phyloP scores from a whole-genome alignment of 768 basidiomycete genomes.

The Mycena leptocephala region DNA sequence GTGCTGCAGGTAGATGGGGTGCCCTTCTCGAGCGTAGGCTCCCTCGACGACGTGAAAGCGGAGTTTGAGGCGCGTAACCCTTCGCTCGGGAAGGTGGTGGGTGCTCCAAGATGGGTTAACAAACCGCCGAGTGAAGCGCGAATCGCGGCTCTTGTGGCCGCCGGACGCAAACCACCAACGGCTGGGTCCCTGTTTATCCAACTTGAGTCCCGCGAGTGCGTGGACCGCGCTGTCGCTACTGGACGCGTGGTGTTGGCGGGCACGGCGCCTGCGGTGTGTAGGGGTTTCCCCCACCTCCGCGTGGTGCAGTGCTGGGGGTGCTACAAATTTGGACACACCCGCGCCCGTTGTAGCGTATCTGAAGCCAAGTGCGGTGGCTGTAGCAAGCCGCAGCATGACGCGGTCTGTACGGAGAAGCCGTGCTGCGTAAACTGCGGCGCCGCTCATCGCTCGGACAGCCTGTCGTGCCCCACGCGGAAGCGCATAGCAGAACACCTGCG shows the following conservation, averaged over 20 bases:
- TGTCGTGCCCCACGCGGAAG: not conserved
- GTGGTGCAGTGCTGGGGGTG: slow-evolving; percentile 5
- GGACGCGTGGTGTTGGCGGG: not conserved
- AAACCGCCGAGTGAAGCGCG: not conserved
- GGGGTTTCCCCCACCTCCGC: not conserved
- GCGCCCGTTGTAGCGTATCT: not conserved
- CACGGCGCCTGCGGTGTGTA: not conserved
- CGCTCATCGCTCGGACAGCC: not conserved
- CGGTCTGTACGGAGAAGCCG: not conserved
- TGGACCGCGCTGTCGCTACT: not conserved
- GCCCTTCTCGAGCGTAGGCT: not conserved
- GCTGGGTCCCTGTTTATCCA: not conserved
- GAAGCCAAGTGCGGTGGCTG: not conserved
- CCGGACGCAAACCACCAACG: not conserved
- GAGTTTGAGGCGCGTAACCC: not conserved
- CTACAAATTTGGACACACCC: not conserved
- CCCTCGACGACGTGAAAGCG: not conserved
- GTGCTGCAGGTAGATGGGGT: not conserved
- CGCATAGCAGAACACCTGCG: not conserved
- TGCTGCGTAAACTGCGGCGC: not conserved
- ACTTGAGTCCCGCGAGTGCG: not conserved
- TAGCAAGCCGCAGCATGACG: not conserved
- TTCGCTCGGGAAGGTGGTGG: not conserved
- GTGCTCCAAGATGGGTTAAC: not conserved
- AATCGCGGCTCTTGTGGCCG: not conserved